phyloP scores from a whole-genome alignment of 495 filamentous ascomycete genomes.

The Penicillium nucicola region DNA sequence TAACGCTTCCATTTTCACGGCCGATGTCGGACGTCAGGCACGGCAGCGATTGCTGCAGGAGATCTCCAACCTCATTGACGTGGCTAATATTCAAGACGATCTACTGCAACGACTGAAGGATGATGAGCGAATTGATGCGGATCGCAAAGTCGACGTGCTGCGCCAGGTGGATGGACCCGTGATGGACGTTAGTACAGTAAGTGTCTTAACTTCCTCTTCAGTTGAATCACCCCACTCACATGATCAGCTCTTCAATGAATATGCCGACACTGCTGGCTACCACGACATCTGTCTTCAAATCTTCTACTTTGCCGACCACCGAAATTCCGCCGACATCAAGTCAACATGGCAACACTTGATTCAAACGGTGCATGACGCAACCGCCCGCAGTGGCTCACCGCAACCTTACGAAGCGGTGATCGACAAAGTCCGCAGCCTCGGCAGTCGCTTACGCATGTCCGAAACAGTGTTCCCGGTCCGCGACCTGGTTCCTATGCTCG shows the following conservation, averaged over 20 bases:
- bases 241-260: conserved; percentile 80
- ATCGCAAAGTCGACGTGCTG: conserved; percentile 59
- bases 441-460: conserved; percentile 71
- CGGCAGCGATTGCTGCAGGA: conserved; percentile 77
- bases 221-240: background rate
- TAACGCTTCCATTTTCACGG: conserved; percentile 74
- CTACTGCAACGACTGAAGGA: conserved; percentile 73
- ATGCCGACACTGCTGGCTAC: conserved; percentile 83
- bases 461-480: conserved; percentile 74
- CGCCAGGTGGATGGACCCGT: conserved; percentile 70
- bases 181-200: conserved; percentile 68
- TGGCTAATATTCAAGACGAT: conserved; percentile 94
- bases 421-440: conserved; percentile 70
- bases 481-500: conserved; percentile 66
- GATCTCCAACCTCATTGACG: conserved; percentile 81
- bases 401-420: conserved; percentile 78
- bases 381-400: conserved; percentile 46
- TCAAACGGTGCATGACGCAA: conserved; percentile 63
- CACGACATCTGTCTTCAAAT: conserved; percentile 90
- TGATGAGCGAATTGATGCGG: conserved; percentile 62
- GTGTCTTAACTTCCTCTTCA: conserved; percentile 22
- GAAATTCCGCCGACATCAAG: conserved; percentile 75
- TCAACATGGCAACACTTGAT: conserved; percentile 84
- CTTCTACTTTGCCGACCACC: conserved; percentile 83
- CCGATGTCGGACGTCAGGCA: conserved; percentile 67